Conservation (phyloP, 1,284 basidiomycete species). For the Chondrostereum purpureum region DNA sequence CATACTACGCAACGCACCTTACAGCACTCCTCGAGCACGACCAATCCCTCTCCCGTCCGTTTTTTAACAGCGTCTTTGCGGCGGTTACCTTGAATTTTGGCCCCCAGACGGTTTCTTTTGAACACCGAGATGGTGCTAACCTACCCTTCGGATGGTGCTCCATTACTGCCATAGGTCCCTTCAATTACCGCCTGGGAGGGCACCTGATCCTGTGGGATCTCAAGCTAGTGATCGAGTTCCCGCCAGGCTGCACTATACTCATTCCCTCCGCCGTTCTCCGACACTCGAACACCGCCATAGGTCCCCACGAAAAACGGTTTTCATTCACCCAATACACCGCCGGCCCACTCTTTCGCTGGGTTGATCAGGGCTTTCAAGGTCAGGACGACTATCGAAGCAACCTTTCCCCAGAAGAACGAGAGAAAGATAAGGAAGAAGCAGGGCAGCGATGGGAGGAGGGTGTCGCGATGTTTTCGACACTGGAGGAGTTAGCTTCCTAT, state of each 20-base stretch:
- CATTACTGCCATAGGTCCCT: conserved; percentile 19
- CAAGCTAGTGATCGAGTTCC: conserved; percentile 18
- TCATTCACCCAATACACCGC: conserved; percentile 21
- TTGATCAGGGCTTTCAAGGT: conserved; percentile 14
- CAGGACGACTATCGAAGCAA: background rate
- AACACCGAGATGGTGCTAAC: no score
- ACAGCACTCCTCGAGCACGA: no score
- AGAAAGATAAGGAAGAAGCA: background rate
- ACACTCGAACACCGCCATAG: conserved; percentile 21
- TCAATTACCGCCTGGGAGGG: conserved; percentile 17
- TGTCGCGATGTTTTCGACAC: background rate
- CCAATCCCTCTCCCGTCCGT: no score
- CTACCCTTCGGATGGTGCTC: conserved; percentile 19
- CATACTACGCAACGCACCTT: background rate
- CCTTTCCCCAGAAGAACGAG: background rate
- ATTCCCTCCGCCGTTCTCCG: conserved; percentile 20
- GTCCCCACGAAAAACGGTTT: conserved; percentile 14
- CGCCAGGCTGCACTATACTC: conserved; percentile 18
- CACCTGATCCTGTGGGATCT: no score
- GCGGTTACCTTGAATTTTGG: conserved; percentile 13
- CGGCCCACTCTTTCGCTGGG: conserved; percentile 20
- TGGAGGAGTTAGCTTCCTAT: conserved; percentile 2
- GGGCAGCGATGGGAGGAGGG: background rate
- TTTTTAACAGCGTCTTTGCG: conserved; percentile 5
- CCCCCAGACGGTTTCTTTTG: conserved; percentile 3